Evolutionary conservation across 2,329 filamentous ascomycete species (phyloP).

Genomic region (Clonostachys sp.): DNA sequence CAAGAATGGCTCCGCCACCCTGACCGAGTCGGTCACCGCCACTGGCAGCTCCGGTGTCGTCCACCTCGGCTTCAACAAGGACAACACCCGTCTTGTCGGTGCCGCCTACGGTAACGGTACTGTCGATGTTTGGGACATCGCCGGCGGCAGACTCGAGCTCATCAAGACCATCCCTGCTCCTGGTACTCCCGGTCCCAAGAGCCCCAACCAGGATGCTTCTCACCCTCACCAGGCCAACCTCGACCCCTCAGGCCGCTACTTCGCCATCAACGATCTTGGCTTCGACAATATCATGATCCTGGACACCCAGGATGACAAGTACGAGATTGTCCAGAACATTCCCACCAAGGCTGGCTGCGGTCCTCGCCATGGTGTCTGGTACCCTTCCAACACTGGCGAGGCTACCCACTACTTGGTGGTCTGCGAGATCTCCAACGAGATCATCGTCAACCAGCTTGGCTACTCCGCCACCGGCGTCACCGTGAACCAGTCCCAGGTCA

Average conservation of each 20-base stretch:
- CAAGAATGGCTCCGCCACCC: slow-evolving; percentile 11
- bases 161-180: slow-evolving; percentile 29
- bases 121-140: slow-evolving; percentile 40
- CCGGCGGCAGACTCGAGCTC: slow-evolving; percentile 23
- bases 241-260: slow-evolving; percentile 43
- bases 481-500: slow-evolving; percentile 25
- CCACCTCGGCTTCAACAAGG: slow-evolving; percentile 38
- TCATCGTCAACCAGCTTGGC: slow-evolving; percentile 34
- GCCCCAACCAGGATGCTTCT: slow-evolving; percentile 21
- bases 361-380: slow-evolving; percentile 46
- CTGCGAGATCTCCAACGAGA: slow-evolving; percentile 39
- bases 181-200: slow-evolving; percentile 23
- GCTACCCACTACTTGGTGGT: slow-evolving; percentile 41
- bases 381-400: slow-evolving; percentile 20
- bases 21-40: slow-evolving; percentile 16
- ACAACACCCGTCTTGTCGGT: slow-evolving; percentile 38
- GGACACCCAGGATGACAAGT: slow-evolving; percentile 34
- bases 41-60: slow-evolving; percentile 38
- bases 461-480: slow-evolving; percentile 25
- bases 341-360: slow-evolving; percentile 29
- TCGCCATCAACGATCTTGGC: slow-evolving; percentile 43
- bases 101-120: slow-evolving; percentile 32
- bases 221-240: slow-evolving; percentile 43
- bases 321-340: slow-evolving; percentile 24
- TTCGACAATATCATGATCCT: slow-evolving; percentile 41